Conservation (phyloP, 1,284 basidiomycete species). For the Rhodotorula sp. region DNA sequence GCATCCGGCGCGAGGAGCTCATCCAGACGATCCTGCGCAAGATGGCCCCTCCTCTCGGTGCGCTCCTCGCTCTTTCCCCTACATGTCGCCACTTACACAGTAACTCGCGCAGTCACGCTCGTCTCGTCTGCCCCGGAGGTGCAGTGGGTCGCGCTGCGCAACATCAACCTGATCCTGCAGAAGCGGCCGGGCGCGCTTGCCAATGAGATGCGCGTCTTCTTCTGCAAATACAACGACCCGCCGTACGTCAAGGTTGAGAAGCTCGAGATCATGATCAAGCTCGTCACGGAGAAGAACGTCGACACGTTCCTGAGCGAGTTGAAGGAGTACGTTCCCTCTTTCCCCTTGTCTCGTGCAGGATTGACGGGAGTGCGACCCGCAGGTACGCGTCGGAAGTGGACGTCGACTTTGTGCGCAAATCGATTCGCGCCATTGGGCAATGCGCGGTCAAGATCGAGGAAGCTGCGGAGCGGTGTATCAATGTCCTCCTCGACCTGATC, state of each 20-base stretch:
- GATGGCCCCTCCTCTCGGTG: slow-evolving; percentile 90
- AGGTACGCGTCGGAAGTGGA: slow-evolving; percentile 97
- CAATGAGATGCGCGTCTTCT: slow-evolving; percentile 97
- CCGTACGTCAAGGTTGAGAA: slow-evolving; percentile 98
- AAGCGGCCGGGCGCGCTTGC: slow-evolving; percentile 84
- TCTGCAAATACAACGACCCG: slow-evolving; percentile 99
- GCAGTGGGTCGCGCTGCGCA: slow-evolving; percentile 95
- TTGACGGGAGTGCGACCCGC: background rate
- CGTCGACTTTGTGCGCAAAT: slow-evolving; percentile 94
- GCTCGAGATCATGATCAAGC: slow-evolving; percentile 95
- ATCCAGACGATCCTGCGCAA: slow-evolving; percentile 85
- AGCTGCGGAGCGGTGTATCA: slow-evolving; percentile 91
- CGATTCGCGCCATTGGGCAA: slow-evolving; percentile 92
- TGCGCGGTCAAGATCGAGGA: slow-evolving; percentile 92
- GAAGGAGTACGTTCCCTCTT: slow-evolving; percentile 70
- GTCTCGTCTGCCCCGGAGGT: slow-evolving; percentile 66
- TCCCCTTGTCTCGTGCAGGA: background rate
- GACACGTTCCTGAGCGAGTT: slow-evolving; percentile 92
- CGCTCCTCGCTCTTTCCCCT: slow-evolving; percentile 22
- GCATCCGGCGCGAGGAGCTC: slow-evolving; percentile 80
- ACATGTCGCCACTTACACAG: background rate
- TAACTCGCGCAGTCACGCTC: slow-evolving; percentile 55
- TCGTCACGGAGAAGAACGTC: slow-evolving; percentile 88
- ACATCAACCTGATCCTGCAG: slow-evolving; percentile 94
- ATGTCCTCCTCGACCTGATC: slow-evolving; percentile 88